A percentile compares a stretch with the other conserved stretches of the same genome.
Evolutionary conservation across 306 rosid species (phyloP).

Genomic region (Medicago arabica): DNA sequence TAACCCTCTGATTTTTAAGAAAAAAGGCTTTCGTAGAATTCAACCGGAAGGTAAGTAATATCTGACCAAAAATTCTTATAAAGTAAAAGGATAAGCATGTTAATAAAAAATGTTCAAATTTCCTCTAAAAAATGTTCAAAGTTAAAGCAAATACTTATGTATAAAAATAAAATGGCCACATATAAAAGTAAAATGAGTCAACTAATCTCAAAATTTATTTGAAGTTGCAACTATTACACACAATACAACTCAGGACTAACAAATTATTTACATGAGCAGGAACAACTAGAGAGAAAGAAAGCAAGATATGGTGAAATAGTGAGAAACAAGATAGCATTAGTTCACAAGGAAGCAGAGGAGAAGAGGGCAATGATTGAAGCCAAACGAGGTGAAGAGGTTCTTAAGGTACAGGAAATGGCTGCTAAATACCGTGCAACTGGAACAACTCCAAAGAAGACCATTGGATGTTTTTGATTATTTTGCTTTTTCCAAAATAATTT

Average conservation of each 20-base stretch:
- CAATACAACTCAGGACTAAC: not conserved
- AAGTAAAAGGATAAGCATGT: too few relatives aligned
- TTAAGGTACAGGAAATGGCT: slow-evolving; percentile 72
- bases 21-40: too few relatives aligned
- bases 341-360: slow-evolving; percentile 90
- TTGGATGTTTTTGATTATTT: slow-evolving; percentile 64
- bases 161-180: too few relatives aligned
- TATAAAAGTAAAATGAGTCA: too few relatives aligned
- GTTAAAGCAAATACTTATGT: too few relatives aligned
- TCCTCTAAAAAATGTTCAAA: too few relatives aligned
- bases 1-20: too few relatives aligned
- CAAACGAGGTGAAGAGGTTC: slow-evolving; percentile 61
- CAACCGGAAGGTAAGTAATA: too few relatives aligned
- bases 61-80: too few relatives aligned
- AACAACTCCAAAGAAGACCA: slow-evolving; percentile 60
- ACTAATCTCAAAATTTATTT: too few relatives aligned
- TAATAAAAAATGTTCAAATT: too few relatives aligned
- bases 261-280: slow-evolving; percentile 49
- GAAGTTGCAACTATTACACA: not conserved
- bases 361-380: slow-evolving; percentile 77
- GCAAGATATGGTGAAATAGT: slow-evolving; percentile 67
- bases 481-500: not conserved
- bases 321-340: slow-evolving; percentile 63
- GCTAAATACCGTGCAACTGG: slow-evolving; percentile 81
- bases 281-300: slow-evolving; percentile 80